phyloP scores from a whole-genome alignment of 1,139 yeast species.

The Magnusiomyces fungicola region DNA sequence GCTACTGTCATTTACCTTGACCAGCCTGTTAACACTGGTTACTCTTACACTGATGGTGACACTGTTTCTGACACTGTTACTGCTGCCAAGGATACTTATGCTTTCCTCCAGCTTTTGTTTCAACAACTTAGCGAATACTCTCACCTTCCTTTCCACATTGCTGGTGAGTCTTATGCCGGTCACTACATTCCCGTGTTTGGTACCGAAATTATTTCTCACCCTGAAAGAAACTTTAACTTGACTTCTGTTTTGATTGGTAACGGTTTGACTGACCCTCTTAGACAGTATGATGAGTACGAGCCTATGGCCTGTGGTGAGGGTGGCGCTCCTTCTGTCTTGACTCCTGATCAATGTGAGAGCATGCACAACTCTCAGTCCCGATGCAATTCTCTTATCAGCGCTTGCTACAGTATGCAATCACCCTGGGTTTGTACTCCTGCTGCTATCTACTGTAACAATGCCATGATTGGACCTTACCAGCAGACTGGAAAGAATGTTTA shows the following conservation, averaged over 20 bases:
- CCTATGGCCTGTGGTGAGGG: constrained; percentile 86
- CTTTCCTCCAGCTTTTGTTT: constrained; percentile 69
- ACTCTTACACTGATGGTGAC: constrained; percentile 57
- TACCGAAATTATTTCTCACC: constrained; percentile 56
- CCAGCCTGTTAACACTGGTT: constrained; percentile 93
- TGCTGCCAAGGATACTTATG: constrained; percentile 74
- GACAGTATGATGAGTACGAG: constrained; percentile 60
- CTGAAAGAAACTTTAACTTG: constrained; percentile 57
- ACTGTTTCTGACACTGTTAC: constrained; percentile 52
- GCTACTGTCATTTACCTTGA: constrained; percentile 89
- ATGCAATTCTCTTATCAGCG: constrained; percentile 45
- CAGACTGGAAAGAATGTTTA: constrained; percentile 61
- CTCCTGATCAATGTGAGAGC: constrained; percentile 52
- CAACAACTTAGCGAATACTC: constrained; percentile 60
- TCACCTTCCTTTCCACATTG: constrained; percentile 61
- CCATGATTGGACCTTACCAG: constrained; percentile 45
- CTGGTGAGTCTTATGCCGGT: constrained; percentile 88
- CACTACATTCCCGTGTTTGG: constrained; percentile 81
- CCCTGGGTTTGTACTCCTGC: constrained; percentile 48
- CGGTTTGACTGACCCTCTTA: constrained; percentile 70
- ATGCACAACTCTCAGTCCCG: constrained; percentile 50
- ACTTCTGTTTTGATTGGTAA: constrained; percentile 73
- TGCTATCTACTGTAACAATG: constrained; percentile 66
- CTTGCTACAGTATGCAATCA: constrained; percentile 55
- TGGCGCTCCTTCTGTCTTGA: constrained; percentile 61